Evolutionary conservation across 1,284 basidiomycete genomes (phyloP), one percentile per base, ranked within the genome.

Genomic region (Cryptococcus depauperatus): DNA sequence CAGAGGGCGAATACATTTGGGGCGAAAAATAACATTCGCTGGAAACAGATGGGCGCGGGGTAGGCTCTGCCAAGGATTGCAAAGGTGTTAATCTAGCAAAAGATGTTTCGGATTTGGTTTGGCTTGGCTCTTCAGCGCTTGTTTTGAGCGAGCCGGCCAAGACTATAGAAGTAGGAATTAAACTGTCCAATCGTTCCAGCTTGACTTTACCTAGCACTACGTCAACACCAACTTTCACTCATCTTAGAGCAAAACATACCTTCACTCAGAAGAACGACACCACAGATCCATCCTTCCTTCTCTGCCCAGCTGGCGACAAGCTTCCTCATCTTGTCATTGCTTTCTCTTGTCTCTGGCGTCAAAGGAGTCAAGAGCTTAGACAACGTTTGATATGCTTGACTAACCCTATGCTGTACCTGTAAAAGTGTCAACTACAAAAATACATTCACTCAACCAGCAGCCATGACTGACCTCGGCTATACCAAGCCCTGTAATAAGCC

Each of bases 321-420:
- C 3, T 48, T 51, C 14, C 44, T 39, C 14, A 68, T 29, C 37
- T 59, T 50, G 9, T 29, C 41, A 28, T 52, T 45, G 14, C 43
- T 44, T n/a, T 54, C 54, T 22, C 37, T 26, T 1, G 43, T 41
- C 4, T 27, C 37, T 1, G 44, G 44, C 1, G 58, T 47, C 4
- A 46, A 37, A 3, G 63, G 59, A 43, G 60, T 46, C 5, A 68
- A 50, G 1, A 65, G 39, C 2, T 37, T 43, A 46, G 64, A 49
- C 3, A 68, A 51, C 2, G 50, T 39, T 3, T 48, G 25, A 44
- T 66, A 68, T 1, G 50, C 40, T 4, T 51, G 46, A 8, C 38
- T 18, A 1, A 58, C 46, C 16, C 33, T 46, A 4, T 28, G 30
- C 16, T 42, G 42, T n/a, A 50, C 43, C 59, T 62, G 33, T 27